A percentile compares a stretch with the other conserved stretches of the same genome.
These are phyloP conservation scores for Penicillium sp. DNA, from an alignment of 2,329 filamentous ascomycete species.

Conservation along the genomic window DNA sequence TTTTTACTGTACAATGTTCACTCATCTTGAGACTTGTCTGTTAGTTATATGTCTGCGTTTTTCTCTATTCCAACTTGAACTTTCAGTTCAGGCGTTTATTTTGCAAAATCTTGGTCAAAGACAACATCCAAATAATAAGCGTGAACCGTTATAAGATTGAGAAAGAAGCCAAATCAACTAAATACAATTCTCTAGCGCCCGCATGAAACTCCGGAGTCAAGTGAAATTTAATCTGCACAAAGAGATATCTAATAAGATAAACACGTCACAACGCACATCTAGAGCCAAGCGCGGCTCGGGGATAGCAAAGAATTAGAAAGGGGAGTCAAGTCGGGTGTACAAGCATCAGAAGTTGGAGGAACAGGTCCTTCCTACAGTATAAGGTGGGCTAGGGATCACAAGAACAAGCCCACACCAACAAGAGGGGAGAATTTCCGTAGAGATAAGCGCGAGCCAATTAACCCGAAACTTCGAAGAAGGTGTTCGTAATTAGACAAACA, in stretches of 20 bases:
- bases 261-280: neutral
- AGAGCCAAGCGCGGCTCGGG: neutral
- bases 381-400: neutral
- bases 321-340: neutral
- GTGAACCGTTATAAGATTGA: neutral
- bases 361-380: neutral
- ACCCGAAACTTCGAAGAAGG: slow-evolving; percentile 70
- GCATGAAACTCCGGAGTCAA: neutral
- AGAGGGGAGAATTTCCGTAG: neutral
- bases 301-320: neutral
- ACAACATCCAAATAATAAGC: neutral
- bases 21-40: neutral
- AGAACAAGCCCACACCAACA: neutral
- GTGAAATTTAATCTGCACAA: neutral
- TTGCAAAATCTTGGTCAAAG: neutral
- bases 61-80: neutral
- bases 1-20: neutral
- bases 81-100: neutral
- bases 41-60: neutral
- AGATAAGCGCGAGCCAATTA: slow-evolving; percentile 34
- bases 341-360: neutral
- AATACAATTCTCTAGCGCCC: slow-evolving; percentile 5
- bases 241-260: neutral
- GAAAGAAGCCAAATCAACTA: neutral
- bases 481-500: slow-evolving; percentile 80